phyloP scores from a whole-genome alignment of 192 early-diverging fungal species.

The Physocladia obscura region DNA sequence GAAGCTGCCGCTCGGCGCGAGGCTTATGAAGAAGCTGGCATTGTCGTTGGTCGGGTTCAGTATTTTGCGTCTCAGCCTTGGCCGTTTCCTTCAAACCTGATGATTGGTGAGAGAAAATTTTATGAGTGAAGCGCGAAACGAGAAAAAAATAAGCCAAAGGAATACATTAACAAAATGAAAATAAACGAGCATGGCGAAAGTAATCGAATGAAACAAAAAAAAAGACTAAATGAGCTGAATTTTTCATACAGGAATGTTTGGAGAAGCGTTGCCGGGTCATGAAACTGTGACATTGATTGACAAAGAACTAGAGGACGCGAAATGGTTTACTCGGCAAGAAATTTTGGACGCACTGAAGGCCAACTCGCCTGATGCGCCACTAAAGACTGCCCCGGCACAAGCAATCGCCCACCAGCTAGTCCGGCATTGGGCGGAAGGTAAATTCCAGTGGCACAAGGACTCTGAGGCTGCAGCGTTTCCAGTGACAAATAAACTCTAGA shows the following conservation, averaged over 20 bases:
- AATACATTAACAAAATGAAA: too few species aligned
- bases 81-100: conserved; percentile 60
- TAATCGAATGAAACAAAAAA: too few species aligned
- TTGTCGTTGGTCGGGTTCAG: conserved; percentile 41
- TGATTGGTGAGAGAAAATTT: too few species aligned
- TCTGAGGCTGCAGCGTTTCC: background rate
- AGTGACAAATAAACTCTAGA: background rate
- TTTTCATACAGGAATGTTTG: conserved; percentile 49
- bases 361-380: background rate
- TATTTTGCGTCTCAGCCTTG: conserved; percentile 63
- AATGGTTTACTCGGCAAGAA: conserved; percentile 46
- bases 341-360: conserved; percentile 11
- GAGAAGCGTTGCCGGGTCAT: conserved; percentile 22
- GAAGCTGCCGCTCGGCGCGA: conserved; percentile 50
- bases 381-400: conserved; percentile 4
- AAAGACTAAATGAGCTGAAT: too few species aligned
- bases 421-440: conserved; percentile 13
- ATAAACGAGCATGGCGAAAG: too few species aligned
- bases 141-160: too few species aligned
- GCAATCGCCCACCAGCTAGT: conserved; percentile 22
- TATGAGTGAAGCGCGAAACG: too few species aligned
- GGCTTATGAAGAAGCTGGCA: conserved; percentile 51
- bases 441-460: conserved; percentile 9
- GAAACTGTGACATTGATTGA: conserved; percentile 31
- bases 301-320: conserved; percentile 49